Percentiles rank a stretch among this genome's conserved stretches.
Evolutionary conservation across 305 asterid species (phyloP).

Genomic region (Fraxinus floribunda): DNA sequence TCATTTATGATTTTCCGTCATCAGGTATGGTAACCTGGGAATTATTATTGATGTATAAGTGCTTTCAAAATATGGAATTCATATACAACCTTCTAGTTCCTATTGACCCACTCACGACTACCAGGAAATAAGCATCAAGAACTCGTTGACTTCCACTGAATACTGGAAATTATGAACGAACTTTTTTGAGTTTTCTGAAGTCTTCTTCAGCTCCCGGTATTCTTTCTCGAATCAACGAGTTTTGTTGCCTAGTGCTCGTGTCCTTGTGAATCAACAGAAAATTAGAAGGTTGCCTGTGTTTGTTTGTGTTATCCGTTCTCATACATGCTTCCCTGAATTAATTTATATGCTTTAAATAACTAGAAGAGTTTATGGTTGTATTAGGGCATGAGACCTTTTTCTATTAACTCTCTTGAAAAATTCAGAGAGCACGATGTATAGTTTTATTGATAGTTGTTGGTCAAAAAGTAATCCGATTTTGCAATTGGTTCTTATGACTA

Average conservation of each 20-base stretch:
- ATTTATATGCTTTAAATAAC: background rate
- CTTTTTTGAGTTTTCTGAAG: background rate
- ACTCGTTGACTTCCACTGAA: background rate
- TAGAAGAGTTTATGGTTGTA: background rate
- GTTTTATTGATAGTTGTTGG: background rate
- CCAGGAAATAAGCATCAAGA: background rate
- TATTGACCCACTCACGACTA: background rate
- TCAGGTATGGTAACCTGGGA: constrained; percentile 50
- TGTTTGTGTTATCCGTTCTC: background rate
- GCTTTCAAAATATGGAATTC: background rate
- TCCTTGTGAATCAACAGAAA: background rate
- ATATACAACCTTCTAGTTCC: background rate
- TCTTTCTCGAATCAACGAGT: background rate
- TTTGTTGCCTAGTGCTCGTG: background rate
- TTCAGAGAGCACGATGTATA: background rate
- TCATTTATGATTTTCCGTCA: constrained; percentile 83
- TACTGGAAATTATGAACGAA: background rate
- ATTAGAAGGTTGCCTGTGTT: background rate
- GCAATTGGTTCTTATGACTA: constrained; percentile 37
- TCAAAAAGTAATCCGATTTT: constrained; percentile 1
- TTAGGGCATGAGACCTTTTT: background rate
- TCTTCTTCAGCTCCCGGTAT: background rate
- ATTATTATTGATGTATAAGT: background rate
- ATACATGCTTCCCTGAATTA: background rate
- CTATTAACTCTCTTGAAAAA: background rate